Conservation (phyloP, 345 rosid genomes). For the Euphorbia pulcherrima region DNA sequence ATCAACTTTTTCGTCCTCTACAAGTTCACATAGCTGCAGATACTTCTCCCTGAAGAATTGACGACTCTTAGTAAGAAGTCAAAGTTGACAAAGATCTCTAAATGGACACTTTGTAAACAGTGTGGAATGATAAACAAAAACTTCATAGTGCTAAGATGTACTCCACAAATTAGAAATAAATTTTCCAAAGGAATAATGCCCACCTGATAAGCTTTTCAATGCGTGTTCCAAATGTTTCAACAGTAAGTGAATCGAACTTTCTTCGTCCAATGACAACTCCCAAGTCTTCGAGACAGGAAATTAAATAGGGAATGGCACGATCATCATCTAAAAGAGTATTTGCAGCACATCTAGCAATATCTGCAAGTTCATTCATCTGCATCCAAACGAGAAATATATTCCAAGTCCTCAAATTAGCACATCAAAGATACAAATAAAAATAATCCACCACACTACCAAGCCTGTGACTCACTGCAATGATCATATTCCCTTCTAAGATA, state of each 20-base stretch:
- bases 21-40: conserved; percentile 88
- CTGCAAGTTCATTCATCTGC: conserved; percentile 98
- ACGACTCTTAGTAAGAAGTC: conserved; percentile 1
- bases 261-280: conserved; percentile 78
- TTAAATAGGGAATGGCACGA: conserved; percentile 55
- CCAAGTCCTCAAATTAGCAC: conserved; percentile 6
- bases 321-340: conserved; percentile 76
- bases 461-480: neutral
- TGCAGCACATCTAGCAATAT: conserved; percentile 93
- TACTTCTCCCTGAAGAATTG: conserved; percentile 75
- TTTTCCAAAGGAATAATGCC: conserved; percentile 23
- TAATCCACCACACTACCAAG: conserved; percentile 1
- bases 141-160: neutral
- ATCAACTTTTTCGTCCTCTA: conserved; percentile 88
- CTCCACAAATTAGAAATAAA: neutral
- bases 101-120: conserved; percentile 2
- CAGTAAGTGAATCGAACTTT: conserved; percentile 90
- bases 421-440: conserved; percentile 11
- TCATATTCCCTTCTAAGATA: neutral
- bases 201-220: conserved; percentile 90
- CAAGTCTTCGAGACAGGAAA: conserved; percentile 79
- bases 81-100: neutral
- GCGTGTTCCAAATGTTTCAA: conserved; percentile 92
- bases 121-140: neutral
- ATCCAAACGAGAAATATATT: conserved; percentile 22